Evolutionary conservation across 352 stramenopile genomes (phyloP).

Genomic region (Phytophthora syringae): DNA sequence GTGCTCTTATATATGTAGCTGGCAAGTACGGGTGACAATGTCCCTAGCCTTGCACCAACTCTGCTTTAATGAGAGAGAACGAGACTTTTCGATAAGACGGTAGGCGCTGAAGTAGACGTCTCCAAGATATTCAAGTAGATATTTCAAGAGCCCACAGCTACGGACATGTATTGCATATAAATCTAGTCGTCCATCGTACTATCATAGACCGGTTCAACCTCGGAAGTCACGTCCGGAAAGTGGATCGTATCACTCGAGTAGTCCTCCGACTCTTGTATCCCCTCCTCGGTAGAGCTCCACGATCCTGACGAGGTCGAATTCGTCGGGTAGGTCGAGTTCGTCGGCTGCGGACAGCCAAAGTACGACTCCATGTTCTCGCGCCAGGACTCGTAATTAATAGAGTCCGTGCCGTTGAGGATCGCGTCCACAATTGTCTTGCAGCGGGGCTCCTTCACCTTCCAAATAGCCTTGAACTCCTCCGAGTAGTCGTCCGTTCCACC

Average conservation of each 20-base stretch:
- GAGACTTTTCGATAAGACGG: background rate
- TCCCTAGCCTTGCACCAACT: conserved; percentile 13
- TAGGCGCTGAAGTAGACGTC: too few relatives aligned
- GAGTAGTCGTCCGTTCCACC: conserved; percentile 55
- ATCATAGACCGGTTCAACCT: background rate
- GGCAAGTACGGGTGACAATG: background rate
- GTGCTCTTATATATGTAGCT: background rate
- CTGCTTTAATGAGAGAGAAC: conserved; percentile 1
- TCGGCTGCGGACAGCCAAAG: conserved; percentile 51
- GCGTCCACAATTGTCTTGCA: conserved; percentile 59
- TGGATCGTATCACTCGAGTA: conserved; percentile 34
- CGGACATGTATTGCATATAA: background rate
- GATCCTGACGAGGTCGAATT: conserved; percentile 4
- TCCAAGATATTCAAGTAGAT: too few relatives aligned
- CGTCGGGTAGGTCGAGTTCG: conserved; percentile 17
- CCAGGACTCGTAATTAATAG: conserved; percentile 45
- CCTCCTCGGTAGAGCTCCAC: background rate
- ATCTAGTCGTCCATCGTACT: background rate
- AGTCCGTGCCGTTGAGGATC: conserved; percentile 39
- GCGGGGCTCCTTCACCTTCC: conserved; percentile 43
- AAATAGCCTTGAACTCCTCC: conserved; percentile 53
- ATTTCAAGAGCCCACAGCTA: too few relatives aligned
- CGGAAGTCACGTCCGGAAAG: conserved; percentile 6
- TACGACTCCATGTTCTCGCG: conserved; percentile 39
- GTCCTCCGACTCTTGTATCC: background rate